Conservation (phyloP, 805 yeast species). For the Saturnispora mendoncae region DNA sequence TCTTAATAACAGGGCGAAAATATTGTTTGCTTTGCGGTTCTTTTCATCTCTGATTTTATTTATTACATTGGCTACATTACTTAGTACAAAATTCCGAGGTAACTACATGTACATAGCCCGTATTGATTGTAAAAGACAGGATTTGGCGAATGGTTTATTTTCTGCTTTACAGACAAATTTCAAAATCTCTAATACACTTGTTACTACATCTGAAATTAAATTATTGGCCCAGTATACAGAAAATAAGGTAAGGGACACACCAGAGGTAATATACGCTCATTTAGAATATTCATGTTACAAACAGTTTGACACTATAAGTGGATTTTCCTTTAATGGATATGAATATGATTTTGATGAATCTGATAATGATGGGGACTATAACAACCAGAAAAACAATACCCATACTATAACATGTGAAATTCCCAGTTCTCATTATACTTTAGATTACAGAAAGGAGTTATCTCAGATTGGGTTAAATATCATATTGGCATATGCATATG, state of each 20-base stretch:
- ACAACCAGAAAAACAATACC: no score
- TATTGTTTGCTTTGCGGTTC: conserved; percentile 18
- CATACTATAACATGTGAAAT: no score
- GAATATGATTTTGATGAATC: background rate
- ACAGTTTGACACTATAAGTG: conserved; percentile 22
- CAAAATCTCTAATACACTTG: conserved; percentile 20
- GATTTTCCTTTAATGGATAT: conserved; percentile 9
- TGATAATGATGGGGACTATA: background rate
- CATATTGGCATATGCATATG: conserved; percentile 41
- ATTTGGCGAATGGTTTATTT: conserved; percentile 47
- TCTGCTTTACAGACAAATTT: conserved; percentile 29
- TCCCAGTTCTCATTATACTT: conserved; percentile 21
- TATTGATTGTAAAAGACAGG: conserved; percentile 43
- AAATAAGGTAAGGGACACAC: conserved; percentile 37
- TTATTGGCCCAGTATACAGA: conserved; percentile 39
- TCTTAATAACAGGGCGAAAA: conserved; percentile 21
- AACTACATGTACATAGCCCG: conserved; percentile 13
- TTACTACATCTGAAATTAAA: conserved; percentile 42
- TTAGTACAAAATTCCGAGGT: conserved; percentile 2
- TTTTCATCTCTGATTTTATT: conserved; percentile 2
- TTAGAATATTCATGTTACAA: conserved; percentile 41
- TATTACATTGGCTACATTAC: conserved; percentile 1
- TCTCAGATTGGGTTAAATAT: conserved; percentile 33
- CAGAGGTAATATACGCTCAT: conserved; percentile 37
- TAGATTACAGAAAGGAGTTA: conserved; percentile 39